phyloP scores from a whole-genome alignment of 2,329 filamentous ascomycete species.

The Paecilomyces sp. region DNA sequence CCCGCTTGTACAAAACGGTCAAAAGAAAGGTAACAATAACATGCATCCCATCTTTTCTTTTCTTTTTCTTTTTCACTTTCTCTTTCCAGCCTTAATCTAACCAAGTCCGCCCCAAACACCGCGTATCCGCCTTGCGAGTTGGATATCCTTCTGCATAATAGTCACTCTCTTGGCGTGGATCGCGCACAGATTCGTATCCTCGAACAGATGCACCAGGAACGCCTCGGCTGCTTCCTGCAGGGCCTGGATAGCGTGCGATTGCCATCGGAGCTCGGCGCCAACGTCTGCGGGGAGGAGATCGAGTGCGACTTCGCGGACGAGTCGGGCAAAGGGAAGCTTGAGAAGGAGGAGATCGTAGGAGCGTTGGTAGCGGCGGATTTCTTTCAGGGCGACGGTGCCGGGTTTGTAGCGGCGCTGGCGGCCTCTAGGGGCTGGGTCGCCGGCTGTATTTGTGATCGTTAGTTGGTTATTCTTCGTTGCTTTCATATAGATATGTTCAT shows the following conservation, averaged over 20 bases:
- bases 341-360: constrained; percentile 78
- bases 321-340: constrained; percentile 44
- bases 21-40: neutral
- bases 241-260: constrained; percentile 88
- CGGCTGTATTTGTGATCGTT: constrained; percentile 43
- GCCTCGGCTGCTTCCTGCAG: constrained; percentile 95
- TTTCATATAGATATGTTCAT: too few relatives aligned
- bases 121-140: constrained; percentile 74
- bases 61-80: neutral
- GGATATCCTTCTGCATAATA: constrained; percentile 97
- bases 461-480: neutral
- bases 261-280: constrained; percentile 77
- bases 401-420: constrained; percentile 60
- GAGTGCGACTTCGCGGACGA: constrained; percentile 49
- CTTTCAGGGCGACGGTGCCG: constrained; percentile 79
- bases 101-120: constrained; percentile 68
- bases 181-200: constrained; percentile 91
- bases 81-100: constrained; percentile 19
- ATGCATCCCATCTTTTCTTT: neutral
- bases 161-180: constrained; percentile 96
- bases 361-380: constrained; percentile 87
- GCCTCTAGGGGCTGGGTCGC: constrained; percentile 62
- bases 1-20: neutral
- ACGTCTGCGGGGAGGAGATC: constrained; percentile 49
- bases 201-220: constrained; percentile 92